These are phyloP conservation scores for Aspergillus aculeatinus DNA, from an alignment of 2,329 filamentous ascomycete species.

Conservation along the genomic window DNA sequence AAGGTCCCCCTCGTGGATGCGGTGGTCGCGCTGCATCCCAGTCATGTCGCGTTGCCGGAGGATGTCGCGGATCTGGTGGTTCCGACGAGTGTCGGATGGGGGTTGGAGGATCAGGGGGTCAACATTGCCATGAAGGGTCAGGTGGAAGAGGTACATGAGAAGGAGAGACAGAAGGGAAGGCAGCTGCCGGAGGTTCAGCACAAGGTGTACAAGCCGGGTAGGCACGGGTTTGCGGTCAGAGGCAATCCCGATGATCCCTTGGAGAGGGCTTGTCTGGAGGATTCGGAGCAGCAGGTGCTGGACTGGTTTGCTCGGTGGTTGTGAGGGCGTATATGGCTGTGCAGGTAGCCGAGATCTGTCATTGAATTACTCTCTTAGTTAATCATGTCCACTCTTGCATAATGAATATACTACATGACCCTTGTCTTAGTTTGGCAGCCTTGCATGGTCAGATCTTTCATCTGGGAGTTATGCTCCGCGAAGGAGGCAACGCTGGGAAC, in stretches of 20 bases:
- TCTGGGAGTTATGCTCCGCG: too few relatives aligned
- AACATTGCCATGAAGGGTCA: background rate
- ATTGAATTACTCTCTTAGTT: too few relatives aligned
- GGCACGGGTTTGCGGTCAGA: background rate
- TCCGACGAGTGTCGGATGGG: background rate
- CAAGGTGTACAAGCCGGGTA: background rate
- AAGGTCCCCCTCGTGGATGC: background rate
- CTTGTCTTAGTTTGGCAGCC: too few relatives aligned
- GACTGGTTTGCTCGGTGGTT: conserved; percentile 1
- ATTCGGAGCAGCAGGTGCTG: background rate
- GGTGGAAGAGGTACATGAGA: background rate
- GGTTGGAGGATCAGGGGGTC: background rate
- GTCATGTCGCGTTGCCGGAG: background rate
- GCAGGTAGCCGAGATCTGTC: too few relatives aligned
- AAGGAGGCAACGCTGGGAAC: too few relatives aligned
- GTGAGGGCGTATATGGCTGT: background rate
- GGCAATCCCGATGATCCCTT: conserved; percentile 1
- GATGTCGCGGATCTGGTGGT: background rate
- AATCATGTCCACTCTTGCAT: too few relatives aligned
- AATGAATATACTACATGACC: too few relatives aligned
- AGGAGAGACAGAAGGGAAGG: background rate
- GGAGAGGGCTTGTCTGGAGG: conserved; percentile 1
- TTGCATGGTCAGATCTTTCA: too few relatives aligned
- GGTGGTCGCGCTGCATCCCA: background rate
- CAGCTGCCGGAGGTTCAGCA: background rate